phyloP scores from a whole-genome alignment of 768 basidiomycete species.

The Aureoboletus auriporus region DNA sequence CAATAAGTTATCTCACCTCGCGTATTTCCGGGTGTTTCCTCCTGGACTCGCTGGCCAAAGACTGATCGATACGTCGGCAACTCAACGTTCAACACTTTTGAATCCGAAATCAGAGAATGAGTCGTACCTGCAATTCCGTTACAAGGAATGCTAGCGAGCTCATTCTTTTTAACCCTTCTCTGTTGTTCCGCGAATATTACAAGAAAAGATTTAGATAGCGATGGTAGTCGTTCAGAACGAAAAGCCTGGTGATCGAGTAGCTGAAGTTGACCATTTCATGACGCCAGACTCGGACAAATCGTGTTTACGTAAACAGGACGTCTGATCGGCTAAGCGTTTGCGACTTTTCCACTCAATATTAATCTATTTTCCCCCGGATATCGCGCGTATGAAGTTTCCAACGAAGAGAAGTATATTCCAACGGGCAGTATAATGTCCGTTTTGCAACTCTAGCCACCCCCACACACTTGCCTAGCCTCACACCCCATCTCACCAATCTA shows the following conservation, averaged over 20 bases:
- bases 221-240: no score
- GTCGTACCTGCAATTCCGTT: constrained; percentile 64
- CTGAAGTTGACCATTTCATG: no score
- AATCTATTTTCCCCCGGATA: no score
- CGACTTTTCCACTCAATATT: no score
- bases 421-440: no score
- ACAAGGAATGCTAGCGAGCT: constrained; percentile 49
- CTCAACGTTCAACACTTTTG: no score
- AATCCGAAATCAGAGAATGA: background rate
- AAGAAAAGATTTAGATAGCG: background rate
- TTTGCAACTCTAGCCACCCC: no score
- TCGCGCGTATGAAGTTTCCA: no score
- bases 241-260: background rate
- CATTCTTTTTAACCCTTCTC: constrained; percentile 35
- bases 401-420: no score
- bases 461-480: no score
- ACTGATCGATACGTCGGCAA: constrained; percentile 37
- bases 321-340: no score
- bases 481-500: no score
- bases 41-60: constrained; percentile 83
- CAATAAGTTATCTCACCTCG: constrained; percentile 54
- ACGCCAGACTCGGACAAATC: background rate
- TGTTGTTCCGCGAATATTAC: background rate
- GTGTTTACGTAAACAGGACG: constrained; percentile 13
- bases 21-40: constrained; percentile 90